These are phyloP conservation scores for Podaxis sp. DNA, from an alignment of 768 basidiomycete genomes.

Conservation along the genomic window DNA sequence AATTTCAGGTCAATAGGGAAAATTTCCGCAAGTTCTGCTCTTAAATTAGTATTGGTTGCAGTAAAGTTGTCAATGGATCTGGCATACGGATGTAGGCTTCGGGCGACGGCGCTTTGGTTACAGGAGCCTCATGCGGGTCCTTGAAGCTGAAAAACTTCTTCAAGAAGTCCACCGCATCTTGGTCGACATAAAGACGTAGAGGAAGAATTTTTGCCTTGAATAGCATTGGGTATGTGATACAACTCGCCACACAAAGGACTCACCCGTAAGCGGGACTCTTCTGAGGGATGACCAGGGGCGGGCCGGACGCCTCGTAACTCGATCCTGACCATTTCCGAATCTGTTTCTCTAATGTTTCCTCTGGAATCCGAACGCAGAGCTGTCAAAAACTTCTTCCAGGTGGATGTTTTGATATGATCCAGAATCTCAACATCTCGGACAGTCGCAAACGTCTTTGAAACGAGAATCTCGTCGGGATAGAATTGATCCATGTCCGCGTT, in stretches of 20 bases:
- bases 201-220: constrained; percentile 86
- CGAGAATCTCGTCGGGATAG: constrained; percentile 49
- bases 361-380: constrained; percentile 79
- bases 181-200: constrained; percentile 91
- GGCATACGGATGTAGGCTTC: constrained; percentile 43
- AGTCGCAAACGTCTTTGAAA: constrained; percentile 66
- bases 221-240: constrained; percentile 1
- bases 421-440: constrained; percentile 83
- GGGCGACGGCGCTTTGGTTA: constrained; percentile 28
- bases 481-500: constrained; percentile 70
- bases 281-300: constrained; percentile 59
- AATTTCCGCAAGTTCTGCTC: constrained; percentile 86
- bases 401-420: constrained; percentile 97
- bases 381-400: constrained; percentile 97
- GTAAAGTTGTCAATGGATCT: background rate
- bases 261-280: constrained; percentile 81
- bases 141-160: constrained; percentile 95
- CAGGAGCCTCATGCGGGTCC: constrained; percentile 47
- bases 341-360: constrained; percentile 88
- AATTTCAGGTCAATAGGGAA: constrained; percentile 94
- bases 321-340: constrained; percentile 89
- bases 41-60: constrained; percentile 1
- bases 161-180: constrained; percentile 97
- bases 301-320: constrained; percentile 78
- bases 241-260: constrained; percentile 27